Evolutionary conservation across 176 grass and related monocot genomes (phyloP), one percentile per base, ranked within the genome.

Genomic region (Elymus sibiricus): DNA sequence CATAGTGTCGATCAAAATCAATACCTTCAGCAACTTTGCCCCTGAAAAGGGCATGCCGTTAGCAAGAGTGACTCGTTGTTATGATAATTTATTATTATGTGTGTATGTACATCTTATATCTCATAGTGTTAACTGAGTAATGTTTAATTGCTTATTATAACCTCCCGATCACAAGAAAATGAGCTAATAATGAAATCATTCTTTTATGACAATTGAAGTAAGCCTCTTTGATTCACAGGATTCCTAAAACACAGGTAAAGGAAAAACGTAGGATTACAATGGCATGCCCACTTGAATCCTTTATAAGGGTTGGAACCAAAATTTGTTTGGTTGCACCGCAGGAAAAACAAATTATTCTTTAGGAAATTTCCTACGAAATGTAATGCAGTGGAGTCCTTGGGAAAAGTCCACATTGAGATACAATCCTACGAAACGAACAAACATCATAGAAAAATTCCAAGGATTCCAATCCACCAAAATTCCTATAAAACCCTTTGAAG

Each of bases 21-120:
- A 98, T 98, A 79, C 96, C 96, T 91, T 98, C 96, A 69, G 96
- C 96, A 64, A 98, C 93, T 85, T 98, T 98, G 37, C 96, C 96
- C 91, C 96, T 98, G 90, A 62, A 87, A 70, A 81, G 12, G 82
- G 37, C 13, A 67, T 40, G 64, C 8, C 35, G 8, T 87, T 40
- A 76, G 76, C 39, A 69, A 84, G 32, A 77, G 22, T 19, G 27
- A 79, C 55, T n/a, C 3, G 16, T 28, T 5, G 11, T 72, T 27
- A 46, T 12, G 26, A 9, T 32, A 11, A 28, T 62, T 46, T 79
- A 4, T 66, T 67, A 67, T 65, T 51, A 46, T 78, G 17, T 43
- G 10, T 91, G 21, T 72, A 72, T 91, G 21, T 72, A 72, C 29
- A 78, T 31, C 11, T 26, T 63, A 40, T 86, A 71, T 5, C 37